phyloP scores from a whole-genome alignment of 2,329 filamentous ascomycete species.

The Sporothrix pallida region DNA sequence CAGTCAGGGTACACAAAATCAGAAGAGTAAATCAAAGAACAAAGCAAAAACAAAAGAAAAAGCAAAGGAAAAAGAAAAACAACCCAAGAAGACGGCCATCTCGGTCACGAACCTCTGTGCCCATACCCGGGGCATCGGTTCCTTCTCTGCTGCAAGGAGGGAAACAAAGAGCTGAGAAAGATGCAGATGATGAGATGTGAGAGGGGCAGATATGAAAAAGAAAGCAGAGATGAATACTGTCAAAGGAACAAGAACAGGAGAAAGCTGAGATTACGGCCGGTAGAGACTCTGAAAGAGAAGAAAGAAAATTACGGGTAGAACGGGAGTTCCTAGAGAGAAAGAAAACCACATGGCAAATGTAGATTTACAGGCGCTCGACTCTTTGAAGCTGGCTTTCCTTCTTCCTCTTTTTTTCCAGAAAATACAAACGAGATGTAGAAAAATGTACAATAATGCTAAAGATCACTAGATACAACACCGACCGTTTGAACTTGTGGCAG shows the following conservation, averaged over 20 bases:
- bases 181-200: not conserved
- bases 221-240: not conserved
- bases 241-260: too few species aligned
- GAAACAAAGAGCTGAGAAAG: not conserved
- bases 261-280: too few species aligned
- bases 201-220: not conserved
- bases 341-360: not conserved
- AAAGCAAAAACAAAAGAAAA: not conserved
- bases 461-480: too few species aligned
- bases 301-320: not conserved
- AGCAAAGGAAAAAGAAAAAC: not conserved
- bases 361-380: not conserved
- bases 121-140: not conserved
- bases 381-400: too few species aligned
- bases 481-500: too few species aligned
- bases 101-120: conserved; percentile 6
- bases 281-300: not conserved
- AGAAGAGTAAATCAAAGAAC: not conserved
- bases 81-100: not conserved
- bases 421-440: too few species aligned
- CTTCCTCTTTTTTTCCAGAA: too few species aligned
- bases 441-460: too few species aligned
- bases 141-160: not conserved
- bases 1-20: not conserved
- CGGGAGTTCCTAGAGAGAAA: not conserved